Percentiles rank a stretch among this genome's conserved stretches.
These are phyloP conservation scores for Jackrogersella multiformis DNA, from an alignment of 495 filamentous ascomycete species.

Conservation along the genomic window DNA sequence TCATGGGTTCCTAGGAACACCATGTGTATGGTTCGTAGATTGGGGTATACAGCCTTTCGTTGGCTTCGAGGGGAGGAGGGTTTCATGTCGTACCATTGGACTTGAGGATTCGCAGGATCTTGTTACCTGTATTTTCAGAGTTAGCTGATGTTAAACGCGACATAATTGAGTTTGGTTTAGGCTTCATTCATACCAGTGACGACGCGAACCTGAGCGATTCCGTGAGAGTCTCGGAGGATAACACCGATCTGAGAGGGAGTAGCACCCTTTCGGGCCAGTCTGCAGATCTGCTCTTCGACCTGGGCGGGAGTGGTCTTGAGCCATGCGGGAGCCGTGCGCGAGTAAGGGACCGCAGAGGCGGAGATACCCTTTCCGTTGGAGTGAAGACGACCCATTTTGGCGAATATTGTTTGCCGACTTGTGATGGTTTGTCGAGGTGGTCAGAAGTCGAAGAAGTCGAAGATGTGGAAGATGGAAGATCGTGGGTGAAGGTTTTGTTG, in stretches of 20 bases:
- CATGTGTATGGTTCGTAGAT: slow-evolving; percentile 27
- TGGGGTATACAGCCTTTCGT: slow-evolving; percentile 30
- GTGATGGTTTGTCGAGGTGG: slow-evolving; percentile 44
- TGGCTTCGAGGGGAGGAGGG: slow-evolving; percentile 22
- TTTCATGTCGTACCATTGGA: slow-evolving; percentile 72
- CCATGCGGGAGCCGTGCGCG: slow-evolving; percentile 89
- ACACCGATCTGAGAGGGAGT: slow-evolving; percentile 99
- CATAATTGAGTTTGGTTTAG: slow-evolving; percentile 1
- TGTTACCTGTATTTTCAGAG: slow-evolving; percentile 74
- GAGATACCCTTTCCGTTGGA: slow-evolving; percentile 99
- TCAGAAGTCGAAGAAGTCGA: too few species aligned
- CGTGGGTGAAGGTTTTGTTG: slow-evolving; percentile 25
- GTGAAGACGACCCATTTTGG: slow-evolving; percentile 97
- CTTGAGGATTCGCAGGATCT: slow-evolving; percentile 99
- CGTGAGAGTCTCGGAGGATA: slow-evolving; percentile 94
- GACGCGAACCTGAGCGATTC: slow-evolving; percentile 94
- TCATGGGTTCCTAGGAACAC: slow-evolving; percentile 32
- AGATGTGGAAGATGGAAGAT: too few species aligned
- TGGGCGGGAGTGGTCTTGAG: slow-evolving; percentile 88
- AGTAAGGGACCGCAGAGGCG: slow-evolving; percentile 94
- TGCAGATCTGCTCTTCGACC: slow-evolving; percentile 98
- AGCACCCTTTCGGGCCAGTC: slow-evolving; percentile 95
- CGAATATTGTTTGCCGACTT: slow-evolving; percentile 51
- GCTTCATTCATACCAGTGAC: slow-evolving; percentile 81
- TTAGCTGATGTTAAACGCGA: slow-evolving; percentile 11